phyloP scores from a whole-genome alignment of 2,329 filamentous ascomycete genomes.

The Fusarium succisae region DNA sequence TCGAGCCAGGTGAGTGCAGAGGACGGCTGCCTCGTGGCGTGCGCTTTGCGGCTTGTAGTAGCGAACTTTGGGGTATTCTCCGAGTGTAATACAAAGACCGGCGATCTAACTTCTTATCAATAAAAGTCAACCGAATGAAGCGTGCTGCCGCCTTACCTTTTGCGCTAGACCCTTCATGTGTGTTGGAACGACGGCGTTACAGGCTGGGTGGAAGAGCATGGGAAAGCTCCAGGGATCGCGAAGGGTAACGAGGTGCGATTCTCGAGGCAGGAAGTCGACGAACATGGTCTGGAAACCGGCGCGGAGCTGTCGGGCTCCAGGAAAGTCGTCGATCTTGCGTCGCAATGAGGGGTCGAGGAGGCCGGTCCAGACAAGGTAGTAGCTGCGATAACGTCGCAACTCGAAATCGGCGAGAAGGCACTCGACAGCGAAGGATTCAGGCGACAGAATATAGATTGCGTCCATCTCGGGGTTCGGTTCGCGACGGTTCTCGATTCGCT shows the following conservation, averaged over 20 bases:
- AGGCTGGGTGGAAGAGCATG: conserved; percentile 87
- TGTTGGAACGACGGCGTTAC: conserved; percentile 81
- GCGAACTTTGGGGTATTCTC: conserved; percentile 91
- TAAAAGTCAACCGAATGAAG: neutral
- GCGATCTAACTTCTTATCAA: conserved; percentile 46
- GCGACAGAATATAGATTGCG: conserved; percentile 90
- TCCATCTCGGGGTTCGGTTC: conserved; percentile 89
- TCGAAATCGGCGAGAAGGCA: conserved; percentile 94
- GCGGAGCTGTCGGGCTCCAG: conserved; percentile 76
- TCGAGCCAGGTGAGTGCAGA: conserved; percentile 87
- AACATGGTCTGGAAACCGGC: conserved; percentile 84
- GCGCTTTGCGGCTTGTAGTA: conserved; percentile 83
- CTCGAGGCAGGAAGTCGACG: conserved; percentile 88
- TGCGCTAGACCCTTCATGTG: conserved; percentile 89
- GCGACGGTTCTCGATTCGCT: conserved; percentile 88
- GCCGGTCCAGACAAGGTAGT: conserved; percentile 86
- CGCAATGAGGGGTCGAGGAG: conserved; percentile 76
- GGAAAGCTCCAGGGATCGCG: conserved; percentile 96
- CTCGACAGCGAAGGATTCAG: conserved; percentile 88
- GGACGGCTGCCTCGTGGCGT: conserved; percentile 85
- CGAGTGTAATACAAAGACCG: conserved; percentile 86
- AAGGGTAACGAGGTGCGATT: conserved; percentile 91
- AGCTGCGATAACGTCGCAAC: conserved; percentile 79
- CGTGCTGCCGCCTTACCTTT: conserved; percentile 67
- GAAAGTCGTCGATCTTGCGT: conserved; percentile 77